Evolutionary conservation across 495 filamentous ascomycete genomes (phyloP), one percentile per base, ranked within the genome.

Genomic region (Bryoglossum gracile): DNA sequence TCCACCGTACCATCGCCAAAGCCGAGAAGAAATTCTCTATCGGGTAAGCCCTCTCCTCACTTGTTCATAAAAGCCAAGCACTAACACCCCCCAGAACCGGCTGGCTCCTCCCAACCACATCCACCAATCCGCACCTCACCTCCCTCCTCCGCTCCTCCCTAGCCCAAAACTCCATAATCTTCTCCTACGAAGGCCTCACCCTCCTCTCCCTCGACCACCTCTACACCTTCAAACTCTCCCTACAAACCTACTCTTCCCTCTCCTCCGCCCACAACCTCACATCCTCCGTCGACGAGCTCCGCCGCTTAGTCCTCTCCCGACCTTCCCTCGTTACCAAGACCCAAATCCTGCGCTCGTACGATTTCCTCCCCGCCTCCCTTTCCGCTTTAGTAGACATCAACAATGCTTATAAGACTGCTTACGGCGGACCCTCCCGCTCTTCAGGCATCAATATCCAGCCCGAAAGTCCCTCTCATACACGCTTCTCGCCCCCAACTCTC

Each of bases 201-300:
- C 62, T 87, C 24, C 64, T 87, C 0, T 78, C 76, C 13, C 74
- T 87, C 35, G 83, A 89, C 62, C 75, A 81, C 47, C 68, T 87
- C 56, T 87, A 86, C 64, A 85, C 77, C 35, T 82, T 89, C 68
- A 84, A 86, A 57, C 72, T 75, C 25, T 71, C 78, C 3, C 69
- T 86, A 2, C 36, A 62, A 56, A 30, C 42, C 34, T 61, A 61
- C 44, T 55, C 55, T 2, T 48, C 41, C 17, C 39, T 59, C 8
- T 53, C 49, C 51, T 53, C 44, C 34, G 49, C 48, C 49, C 57
- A 46, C 54, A 62, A 53, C 65, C 36, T 61, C 68, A 24, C 73
- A 39, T 65, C 73, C 28, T 62, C 62, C 8, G 77, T 78, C 16
- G 74, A 79, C 50, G 73, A 71, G 47, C 69, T 89, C 5, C 75